Evolutionary conservation across 257 asterid species (phyloP).

Genomic region (Hygrophila difformis): DNA sequence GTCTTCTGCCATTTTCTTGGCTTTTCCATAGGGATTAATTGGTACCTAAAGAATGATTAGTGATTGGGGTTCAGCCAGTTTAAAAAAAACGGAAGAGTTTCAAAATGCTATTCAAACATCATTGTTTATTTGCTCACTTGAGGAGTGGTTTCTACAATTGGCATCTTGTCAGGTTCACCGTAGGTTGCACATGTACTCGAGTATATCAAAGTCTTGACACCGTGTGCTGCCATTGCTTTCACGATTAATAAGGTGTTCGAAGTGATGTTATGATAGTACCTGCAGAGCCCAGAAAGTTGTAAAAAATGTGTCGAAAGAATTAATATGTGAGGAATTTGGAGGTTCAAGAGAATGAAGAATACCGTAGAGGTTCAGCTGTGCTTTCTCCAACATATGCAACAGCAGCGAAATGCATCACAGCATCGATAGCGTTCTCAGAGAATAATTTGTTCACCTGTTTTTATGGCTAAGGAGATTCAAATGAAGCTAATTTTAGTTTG

Average conservation of each 20-base stretch:
- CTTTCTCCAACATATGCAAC: slow-evolving; percentile 98
- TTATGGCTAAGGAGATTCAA: background rate
- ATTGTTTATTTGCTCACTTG: slow-evolving; percentile 37
- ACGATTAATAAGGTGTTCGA: slow-evolving; percentile 68
- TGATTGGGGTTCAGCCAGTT: background rate
- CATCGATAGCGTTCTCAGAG: slow-evolving; percentile 66
- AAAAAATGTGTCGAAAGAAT: too few species aligned
- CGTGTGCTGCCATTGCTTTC: slow-evolving; percentile 73
- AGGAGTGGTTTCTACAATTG: slow-evolving; percentile 74
- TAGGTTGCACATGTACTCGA: slow-evolving; percentile 97
- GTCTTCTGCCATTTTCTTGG: slow-evolving; percentile 98
- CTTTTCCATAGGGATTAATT: slow-evolving; percentile 89
- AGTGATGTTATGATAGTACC: slow-evolving; percentile 91
- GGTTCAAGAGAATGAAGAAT: background rate
- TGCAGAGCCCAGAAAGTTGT: slow-evolving; percentile 2
- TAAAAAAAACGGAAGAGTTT: too few species aligned
- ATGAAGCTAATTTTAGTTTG: background rate
- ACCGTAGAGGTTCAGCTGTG: slow-evolving; percentile 79
- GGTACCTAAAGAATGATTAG: slow-evolving; percentile 31
- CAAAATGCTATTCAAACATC: too few species aligned
- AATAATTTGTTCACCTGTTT: slow-evolving; percentile 58
- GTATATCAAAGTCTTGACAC: slow-evolving; percentile 64
- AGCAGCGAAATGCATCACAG: slow-evolving; percentile 96
- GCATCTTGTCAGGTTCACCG: slow-evolving; percentile 94
- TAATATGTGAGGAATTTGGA: background rate